Evolutionary conservation across 108 stramenopile genomes (phyloP), one percentile per base, ranked within the genome.

Genomic region (Nitzschia inconspicua): DNA sequence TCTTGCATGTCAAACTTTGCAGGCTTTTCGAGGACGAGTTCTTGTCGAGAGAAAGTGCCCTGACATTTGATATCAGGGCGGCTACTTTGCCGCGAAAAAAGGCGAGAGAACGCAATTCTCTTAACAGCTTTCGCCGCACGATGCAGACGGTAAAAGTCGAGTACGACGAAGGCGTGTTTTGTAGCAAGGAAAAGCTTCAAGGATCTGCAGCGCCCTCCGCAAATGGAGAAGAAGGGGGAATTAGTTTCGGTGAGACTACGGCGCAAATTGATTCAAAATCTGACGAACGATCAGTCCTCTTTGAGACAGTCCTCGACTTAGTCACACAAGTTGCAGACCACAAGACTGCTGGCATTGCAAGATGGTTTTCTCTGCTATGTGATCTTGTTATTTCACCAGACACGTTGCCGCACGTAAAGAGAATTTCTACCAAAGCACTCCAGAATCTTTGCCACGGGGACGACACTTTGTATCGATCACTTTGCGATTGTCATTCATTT

Each of bases 331-430:
- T 84, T 30, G 85, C 73, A 8, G 63, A 60, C 22, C 54, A 66
- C 27, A 60, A 72, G n/a, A 59, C 66, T 1, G 44, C 67, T 20
- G 61, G 70, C 28, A 47, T 72, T 9, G 48, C 76, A 16, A 52
- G 75, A 23, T 91, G 89, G 89, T 82, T 74, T 54, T 73, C 84
- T 6, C 68, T 87, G 40, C 62, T 91, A 18, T 91, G 86, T 28
- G 73, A 79, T 48, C 81, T 91, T 4, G 76, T 79, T 11, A 70
- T 76, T 42, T 69, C 75, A 24, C 43, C 44, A 19, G 58, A 55
- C 47, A 58, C 57, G 9, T 53, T 60, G 5, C 27, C 66, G 1
- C 42, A 50, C 10, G 16, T 84, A 6, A 66, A 76, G 41, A 27
- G 58, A 31, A 46, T 76, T 10, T 84, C 89, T n/a, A 87, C 73